Evolutionary conservation across 2,329 filamentous ascomycete genomes (phyloP).

Genomic region (Bipolaris victoriae): DNA sequence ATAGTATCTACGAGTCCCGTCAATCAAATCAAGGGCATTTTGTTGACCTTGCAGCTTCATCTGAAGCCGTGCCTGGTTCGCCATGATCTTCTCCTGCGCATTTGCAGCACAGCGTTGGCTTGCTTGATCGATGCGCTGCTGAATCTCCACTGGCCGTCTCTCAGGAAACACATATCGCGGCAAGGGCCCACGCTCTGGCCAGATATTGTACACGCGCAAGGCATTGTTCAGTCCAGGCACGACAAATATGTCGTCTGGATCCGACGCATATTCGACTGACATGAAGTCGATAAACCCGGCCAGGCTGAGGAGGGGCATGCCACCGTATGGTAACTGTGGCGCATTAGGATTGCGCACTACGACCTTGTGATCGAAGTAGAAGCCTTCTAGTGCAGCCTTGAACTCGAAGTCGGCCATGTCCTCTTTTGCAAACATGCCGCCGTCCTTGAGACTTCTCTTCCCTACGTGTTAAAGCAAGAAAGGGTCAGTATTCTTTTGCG

Average conservation of each 20-base stretch:
- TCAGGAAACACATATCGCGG: slow-evolving; percentile 1
- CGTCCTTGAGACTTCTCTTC: slow-evolving; percentile 2
- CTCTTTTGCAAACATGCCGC: slow-evolving; percentile 4
- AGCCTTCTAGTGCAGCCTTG: slow-evolving; percentile 4
- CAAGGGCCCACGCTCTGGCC: slow-evolving; percentile 4
- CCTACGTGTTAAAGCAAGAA: not conserved
- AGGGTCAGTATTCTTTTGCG: not conserved
- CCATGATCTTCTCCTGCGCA: slow-evolving; percentile 3
- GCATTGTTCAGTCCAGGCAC: slow-evolving; percentile 4
- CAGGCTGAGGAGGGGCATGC: slow-evolving; percentile 5
- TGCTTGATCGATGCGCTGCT: slow-evolving; percentile 4
- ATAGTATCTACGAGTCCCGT: slow-evolving; percentile 1
- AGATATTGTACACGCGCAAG: slow-evolving; percentile 1
- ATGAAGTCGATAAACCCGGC: slow-evolving; percentile 4
- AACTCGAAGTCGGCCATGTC: slow-evolving; percentile 7
- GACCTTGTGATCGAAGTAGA: slow-evolving; percentile 7
- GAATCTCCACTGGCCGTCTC: not conserved
- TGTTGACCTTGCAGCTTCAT: not conserved
- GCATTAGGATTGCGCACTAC: slow-evolving; percentile 1
- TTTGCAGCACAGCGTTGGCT: slow-evolving; percentile 1
- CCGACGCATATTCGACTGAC: not conserved
- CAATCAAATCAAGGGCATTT: not conserved
- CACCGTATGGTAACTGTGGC: slow-evolving; percentile 1
- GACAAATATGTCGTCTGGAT: slow-evolving; percentile 1
- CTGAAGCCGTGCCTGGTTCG: not conserved